Base-by-base conservation (phyloP, 257 asterid species). In the Leonotis leonurus region DNA sequence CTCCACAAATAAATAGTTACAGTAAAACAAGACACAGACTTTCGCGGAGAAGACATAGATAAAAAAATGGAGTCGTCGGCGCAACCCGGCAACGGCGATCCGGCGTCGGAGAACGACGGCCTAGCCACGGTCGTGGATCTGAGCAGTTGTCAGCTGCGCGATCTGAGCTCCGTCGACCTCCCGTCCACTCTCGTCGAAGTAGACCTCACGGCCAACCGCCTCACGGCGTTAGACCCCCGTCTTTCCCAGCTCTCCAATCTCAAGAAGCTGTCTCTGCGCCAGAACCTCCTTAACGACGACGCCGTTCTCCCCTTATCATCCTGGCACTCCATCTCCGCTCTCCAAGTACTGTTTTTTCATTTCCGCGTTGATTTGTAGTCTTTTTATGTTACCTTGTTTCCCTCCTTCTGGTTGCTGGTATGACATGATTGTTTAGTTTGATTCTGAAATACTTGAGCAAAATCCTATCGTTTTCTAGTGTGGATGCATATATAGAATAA, bases 141-240 rank as follows among this genome's bases (percentile, higher is more conserved):
- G 44, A 78, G 94, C 51, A 80, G 99, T 77, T 85, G 69, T 71
- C 99, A 93, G 83, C 89, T 93, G 35, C 97, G 74, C 68, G 96
- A 87, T 80, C 94, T 89, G 56, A 89, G 70, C 39, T 79, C 94
- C 30, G 82, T 93, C 54, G 95, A 85, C 62, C 78, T 93, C 48
- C 90, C 87, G 8, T 69, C 79, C 56, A 62, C 62, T 73, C 88
- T 89, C 37, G 61, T 73, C 56, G 97, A 89, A 75, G 68, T 93
- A 32, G 97, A 93, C 85, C 78, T 93, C n/a, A 93, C 96, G 56
- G 90, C 96, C 2, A 93, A 89, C 62, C 94, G 97, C 14, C 72
- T 93, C 71, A 83, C 95, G 49, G 74, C 74, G 66, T 63, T 93
- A 60, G 99, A 93, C 87, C 78, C 87, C 45, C 95, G 97, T 49